A percentile compares a stretch with the other conserved stretches of the same genome.
Evolutionary conservation across 176 grass and related monocot genomes (phyloP).

Genomic region (Oryza rufipogon): DNA sequence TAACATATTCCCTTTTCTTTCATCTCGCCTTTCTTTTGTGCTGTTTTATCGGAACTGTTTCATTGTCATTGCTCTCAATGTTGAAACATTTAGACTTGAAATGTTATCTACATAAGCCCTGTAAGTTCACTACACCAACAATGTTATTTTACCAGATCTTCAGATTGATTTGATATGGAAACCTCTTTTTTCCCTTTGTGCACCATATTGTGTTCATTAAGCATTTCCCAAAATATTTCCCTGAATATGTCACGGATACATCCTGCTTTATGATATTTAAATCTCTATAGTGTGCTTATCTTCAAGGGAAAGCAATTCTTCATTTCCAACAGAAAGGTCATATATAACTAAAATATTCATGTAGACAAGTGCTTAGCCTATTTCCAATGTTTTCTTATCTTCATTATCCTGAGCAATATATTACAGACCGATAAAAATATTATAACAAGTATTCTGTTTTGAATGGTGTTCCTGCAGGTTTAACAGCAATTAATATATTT

Average conservation of each 20-base stretch:
- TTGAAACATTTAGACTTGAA: too few species aligned
- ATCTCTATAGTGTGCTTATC: neutral
- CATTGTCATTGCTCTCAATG: too few species aligned
- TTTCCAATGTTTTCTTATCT: conserved; percentile 9
- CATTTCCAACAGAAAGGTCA: neutral
- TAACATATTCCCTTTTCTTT: too few species aligned
- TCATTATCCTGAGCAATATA: neutral
- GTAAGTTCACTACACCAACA: neutral
- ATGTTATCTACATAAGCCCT: neutral
- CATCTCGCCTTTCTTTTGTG: too few species aligned
- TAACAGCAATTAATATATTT: neutral
- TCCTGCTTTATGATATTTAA: neutral
- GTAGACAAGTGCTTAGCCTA: neutral
- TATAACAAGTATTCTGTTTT: neutral
- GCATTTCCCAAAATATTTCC: neutral
- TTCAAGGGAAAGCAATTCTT: conserved; percentile 11
- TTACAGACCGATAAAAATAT: conserved; percentile 3
- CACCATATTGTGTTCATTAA: too few species aligned
- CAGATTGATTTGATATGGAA: too few species aligned
- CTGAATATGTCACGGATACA: neutral
- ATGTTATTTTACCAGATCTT: neutral
- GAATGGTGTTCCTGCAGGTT: neutral
- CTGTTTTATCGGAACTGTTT: too few species aligned
- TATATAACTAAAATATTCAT: neutral
- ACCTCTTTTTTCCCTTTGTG: too few species aligned